Base-by-base conservation (phyloP, 352 stramenopile species). In the Globisporangium carolinianum region DNA sequence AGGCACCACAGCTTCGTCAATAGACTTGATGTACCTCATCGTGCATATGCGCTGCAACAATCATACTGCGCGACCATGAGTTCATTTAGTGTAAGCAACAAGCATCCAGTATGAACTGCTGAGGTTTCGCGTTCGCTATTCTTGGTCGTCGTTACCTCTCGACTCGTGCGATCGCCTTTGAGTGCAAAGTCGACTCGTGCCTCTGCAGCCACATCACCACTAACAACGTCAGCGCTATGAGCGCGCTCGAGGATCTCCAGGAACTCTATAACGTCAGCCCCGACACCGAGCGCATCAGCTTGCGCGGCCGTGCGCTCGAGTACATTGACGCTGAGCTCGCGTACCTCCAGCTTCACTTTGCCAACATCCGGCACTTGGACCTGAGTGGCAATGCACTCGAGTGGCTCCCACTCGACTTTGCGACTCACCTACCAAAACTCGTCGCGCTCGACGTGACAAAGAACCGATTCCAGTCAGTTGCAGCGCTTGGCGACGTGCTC, bases 371-470 rank as follows among this genome's bases (percentile, higher is more conserved):
- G 0, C 75, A 88, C 48, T 63, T 91, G 17, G 70, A 91, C 38
- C 58, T 91, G 17, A 75, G 76, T 24, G 67, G 80, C 24, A 91
- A 91, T 51, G 48, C 58, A 10, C 67, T 91, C 0, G 63, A 65
- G 0, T 39, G 53, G 17, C 59, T 89, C 0, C 78, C 80, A 6
- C 14, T 51, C 2, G 65, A 73, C 41, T 75, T 91, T 38, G 71
- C 67, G 0, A 9, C 52, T 17, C 57, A 67, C 17, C 47, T 89
- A 12, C 72, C 78, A 0, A 68, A 69, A 41, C 71, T 91, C 9
- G 76, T 87, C n/a, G 71, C 78, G 5, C 61, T 91, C 11, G 79
- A 91, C 47, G 39, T 91, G 4, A 73, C 68, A 6, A 63, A 68
- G 46, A 91, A 91, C 14, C 61, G 55, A 4, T 76, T 87, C 51